Percentiles rank a stretch among this genome's conserved stretches.
phyloP scores from a whole-genome alignment of 1,139 yeast species.

The Taphrina betulina region DNA sequence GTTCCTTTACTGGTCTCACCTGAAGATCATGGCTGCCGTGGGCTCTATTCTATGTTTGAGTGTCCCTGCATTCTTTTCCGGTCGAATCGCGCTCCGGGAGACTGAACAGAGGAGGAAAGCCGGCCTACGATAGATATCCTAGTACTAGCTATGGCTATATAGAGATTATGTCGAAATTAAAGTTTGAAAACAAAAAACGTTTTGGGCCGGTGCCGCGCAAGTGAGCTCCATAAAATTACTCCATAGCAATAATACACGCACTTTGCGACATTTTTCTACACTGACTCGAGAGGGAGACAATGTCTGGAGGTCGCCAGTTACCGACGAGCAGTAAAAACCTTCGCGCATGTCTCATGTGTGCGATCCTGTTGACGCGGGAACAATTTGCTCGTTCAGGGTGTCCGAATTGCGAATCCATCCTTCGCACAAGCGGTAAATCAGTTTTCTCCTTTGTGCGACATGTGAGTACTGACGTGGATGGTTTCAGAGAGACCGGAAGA shows the following conservation, averaged over 20 bases:
- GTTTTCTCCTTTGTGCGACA: neutral
- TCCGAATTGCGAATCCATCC: constrained; percentile 93
- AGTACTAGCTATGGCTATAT: too few relatives aligned
- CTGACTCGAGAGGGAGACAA: too few relatives aligned
- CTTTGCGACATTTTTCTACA: too few relatives aligned
- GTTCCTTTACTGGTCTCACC: constrained; percentile 32
- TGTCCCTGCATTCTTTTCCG: constrained; percentile 20
- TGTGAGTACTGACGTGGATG: neutral
- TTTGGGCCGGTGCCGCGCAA: too few relatives aligned
- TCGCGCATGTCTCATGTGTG: constrained; percentile 97
- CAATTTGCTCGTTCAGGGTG: constrained; percentile 57
- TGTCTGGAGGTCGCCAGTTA: too few relatives aligned
- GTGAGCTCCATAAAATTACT: too few relatives aligned
- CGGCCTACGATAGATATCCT: neutral
- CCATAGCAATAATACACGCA: too few relatives aligned
- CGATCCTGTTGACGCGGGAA: constrained; percentile 63
- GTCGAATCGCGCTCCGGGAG: constrained; percentile 17
- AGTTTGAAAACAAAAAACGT: too few relatives aligned
- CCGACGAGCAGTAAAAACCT: constrained; percentile 28
- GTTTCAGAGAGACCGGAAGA: constrained; percentile 18
- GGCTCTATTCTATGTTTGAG: constrained; percentile 5
- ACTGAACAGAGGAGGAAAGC: constrained; percentile 14
- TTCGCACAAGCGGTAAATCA: constrained; percentile 46
- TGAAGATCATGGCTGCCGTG: constrained; percentile 20
- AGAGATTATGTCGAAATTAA: constrained; percentile 1